These are phyloP conservation scores for Aspergillus alliaceus DNA, from an alignment of 2,329 filamentous ascomycete species.

Conservation along the genomic window DNA sequence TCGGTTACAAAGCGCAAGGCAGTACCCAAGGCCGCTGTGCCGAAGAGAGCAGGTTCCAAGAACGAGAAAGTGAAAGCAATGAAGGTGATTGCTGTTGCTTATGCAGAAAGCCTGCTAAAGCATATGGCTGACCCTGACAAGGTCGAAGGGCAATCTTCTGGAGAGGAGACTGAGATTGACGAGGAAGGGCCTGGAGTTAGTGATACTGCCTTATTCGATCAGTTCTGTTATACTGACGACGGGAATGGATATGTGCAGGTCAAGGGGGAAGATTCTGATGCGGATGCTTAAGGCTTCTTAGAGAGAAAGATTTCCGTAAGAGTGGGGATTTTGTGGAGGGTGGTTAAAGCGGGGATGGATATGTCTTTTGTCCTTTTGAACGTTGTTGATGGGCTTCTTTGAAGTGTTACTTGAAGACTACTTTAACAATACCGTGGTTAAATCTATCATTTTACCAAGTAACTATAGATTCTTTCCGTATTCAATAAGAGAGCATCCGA, in stretches of 20 bases:
- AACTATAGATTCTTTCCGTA: too few species aligned
- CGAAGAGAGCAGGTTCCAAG: background rate
- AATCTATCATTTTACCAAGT: too few species aligned
- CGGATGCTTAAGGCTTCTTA: background rate
- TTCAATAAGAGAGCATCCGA: too few species aligned
- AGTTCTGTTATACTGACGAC: background rate
- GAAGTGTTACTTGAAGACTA: too few species aligned
- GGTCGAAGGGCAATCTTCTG: background rate
- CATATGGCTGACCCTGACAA: background rate
- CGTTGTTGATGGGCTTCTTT: too few species aligned
- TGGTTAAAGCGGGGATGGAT: too few species aligned
- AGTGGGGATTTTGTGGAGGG: too few species aligned
- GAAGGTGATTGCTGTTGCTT: slow-evolving; percentile 3
- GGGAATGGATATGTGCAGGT: background rate
- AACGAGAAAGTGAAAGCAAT: background rate
- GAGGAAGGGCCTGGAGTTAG: background rate
- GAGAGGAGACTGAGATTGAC: background rate
- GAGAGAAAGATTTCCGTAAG: too few species aligned
- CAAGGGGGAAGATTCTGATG: background rate
- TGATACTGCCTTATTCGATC: background rate
- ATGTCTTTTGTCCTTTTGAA: too few species aligned
- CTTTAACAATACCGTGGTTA: too few species aligned
- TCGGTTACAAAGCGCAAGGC: slow-evolving; percentile 15
- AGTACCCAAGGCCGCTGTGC: background rate
- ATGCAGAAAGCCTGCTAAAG: slow-evolving; percentile 10